Conservation (phyloP, 1,284 basidiomycete genomes). For the Cryptococcus hybrid region DNA sequence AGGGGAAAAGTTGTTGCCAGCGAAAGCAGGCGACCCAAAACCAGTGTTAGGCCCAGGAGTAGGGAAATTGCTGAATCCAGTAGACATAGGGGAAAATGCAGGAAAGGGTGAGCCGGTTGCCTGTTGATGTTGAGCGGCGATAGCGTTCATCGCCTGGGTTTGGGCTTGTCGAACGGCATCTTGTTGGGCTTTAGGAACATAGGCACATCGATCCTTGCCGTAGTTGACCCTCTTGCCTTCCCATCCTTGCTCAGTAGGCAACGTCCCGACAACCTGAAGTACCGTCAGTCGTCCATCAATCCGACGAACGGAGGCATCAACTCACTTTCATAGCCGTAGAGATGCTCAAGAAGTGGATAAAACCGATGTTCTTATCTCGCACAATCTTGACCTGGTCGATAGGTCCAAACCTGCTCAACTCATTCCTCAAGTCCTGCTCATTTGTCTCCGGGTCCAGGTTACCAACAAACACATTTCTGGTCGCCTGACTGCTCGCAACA, state of each 20-base stretch:
- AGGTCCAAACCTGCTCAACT: conserved; percentile 79
- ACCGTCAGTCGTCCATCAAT: conserved; percentile 54
- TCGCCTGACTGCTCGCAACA: conserved; percentile 85
- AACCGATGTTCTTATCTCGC: conserved; percentile 94
- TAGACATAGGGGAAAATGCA: conserved; percentile 31
- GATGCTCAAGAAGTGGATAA: conserved; percentile 94
- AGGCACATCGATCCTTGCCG: conserved; percentile 90
- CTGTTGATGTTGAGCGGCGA: conserved; percentile 39
- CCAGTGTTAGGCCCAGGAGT: conserved; percentile 12
- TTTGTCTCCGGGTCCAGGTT: conserved; percentile 82
- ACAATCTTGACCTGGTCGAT: conserved; percentile 99
- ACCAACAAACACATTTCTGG: conserved; percentile 89
- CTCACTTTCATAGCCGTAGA: conserved; percentile 79
- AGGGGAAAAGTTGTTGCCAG: conserved; percentile 15
- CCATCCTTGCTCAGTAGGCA: conserved; percentile 85
- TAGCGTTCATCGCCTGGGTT: conserved; percentile 58
- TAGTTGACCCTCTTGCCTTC: conserved; percentile 93
- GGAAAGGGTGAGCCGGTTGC: conserved; percentile 39
- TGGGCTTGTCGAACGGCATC: conserved; percentile 53
- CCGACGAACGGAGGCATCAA: conserved; percentile 32
- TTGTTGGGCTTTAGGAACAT: conserved; percentile 57
- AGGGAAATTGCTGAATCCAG: conserved; percentile 26
- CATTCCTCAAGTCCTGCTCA: conserved; percentile 84
- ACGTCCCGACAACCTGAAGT: conserved; percentile 64
- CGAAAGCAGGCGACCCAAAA: conserved; percentile 19